These are phyloP conservation scores for Cyphellophora europaea DNA, from an alignment of 2,329 filamentous ascomycete species.

Conservation along the genomic window DNA sequence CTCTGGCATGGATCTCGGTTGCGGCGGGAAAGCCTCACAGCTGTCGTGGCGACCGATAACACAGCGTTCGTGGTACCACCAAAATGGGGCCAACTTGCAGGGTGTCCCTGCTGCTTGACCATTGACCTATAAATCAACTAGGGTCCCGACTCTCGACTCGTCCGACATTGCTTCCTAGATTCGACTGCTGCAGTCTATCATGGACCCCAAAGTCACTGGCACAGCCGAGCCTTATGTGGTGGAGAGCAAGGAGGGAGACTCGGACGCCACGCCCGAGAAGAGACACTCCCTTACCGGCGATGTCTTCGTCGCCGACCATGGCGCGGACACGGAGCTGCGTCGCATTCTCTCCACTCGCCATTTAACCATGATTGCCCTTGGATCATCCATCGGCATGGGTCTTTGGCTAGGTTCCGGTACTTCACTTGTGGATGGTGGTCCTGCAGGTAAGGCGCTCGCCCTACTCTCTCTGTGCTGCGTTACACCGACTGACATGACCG, in stretches of 20 bases:
- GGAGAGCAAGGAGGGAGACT: not conserved
- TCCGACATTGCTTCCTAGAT: not conserved
- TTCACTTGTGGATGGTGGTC: constrained; percentile 59
- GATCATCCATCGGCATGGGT: constrained; percentile 50
- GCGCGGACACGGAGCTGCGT: constrained; percentile 25
- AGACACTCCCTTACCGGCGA: constrained; percentile 4
- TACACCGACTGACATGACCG: not conserved
- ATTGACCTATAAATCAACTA: not conserved
- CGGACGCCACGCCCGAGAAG: not conserved
- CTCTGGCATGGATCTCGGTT: not conserved
- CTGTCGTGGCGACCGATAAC: no score
- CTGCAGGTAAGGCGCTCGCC: constrained; percentile 60
- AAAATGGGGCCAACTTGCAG: no score
- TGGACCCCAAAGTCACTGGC: not conserved
- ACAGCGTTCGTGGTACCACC: no score
- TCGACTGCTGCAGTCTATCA: not conserved
- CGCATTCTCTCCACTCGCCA: constrained; percentile 49
- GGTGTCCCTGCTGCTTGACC: no score
- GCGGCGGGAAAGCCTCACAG: no score
- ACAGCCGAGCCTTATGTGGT: not conserved
- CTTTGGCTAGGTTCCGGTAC: constrained; percentile 76
- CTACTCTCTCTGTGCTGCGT: not conserved
- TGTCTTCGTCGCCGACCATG: constrained; percentile 14
- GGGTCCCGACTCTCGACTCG: not conserved
- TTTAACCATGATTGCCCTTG: constrained; percentile 95